phyloP scores from a whole-genome alignment of 345 rosid species.

The Salix caprea region DNA sequence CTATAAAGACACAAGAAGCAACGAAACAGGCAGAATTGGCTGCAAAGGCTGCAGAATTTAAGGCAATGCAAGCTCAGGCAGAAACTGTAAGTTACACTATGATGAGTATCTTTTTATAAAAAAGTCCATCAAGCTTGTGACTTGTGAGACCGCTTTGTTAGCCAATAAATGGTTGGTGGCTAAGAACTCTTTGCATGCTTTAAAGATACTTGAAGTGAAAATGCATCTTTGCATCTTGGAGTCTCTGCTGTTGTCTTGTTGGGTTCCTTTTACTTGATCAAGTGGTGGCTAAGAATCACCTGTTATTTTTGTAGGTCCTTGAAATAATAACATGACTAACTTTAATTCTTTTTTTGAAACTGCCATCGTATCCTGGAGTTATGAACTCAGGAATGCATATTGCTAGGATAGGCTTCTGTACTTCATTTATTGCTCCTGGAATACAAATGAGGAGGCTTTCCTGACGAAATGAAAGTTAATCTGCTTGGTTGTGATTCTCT shows the following conservation, averaged over 20 bases:
- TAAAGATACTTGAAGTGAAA: not conserved
- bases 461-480: not conserved
- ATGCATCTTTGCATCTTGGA: not conserved
- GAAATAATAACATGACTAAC: not conserved
- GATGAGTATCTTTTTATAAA: not conserved
- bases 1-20: conserved; percentile 70
- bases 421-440: not conserved
- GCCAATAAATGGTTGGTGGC: not conserved
- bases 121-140: not conserved
- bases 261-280: not conserved
- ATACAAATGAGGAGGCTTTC: not conserved
- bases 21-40: conserved; percentile 65
- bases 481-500: not conserved
- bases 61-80: conserved; percentile 83
- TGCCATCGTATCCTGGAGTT: not conserved
- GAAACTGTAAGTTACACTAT: conserved; percentile 58
- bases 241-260: not conserved
- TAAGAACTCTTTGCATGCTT: not conserved
- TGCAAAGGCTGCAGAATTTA: conserved; percentile 68
- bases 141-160: not conserved
- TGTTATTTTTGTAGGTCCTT: not conserved
- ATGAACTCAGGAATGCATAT: not conserved
- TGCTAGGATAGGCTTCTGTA: not conserved
- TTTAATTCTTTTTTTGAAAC: not conserved
- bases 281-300: too few species aligned